Base-by-base conservation (phyloP, 768 basidiomycete species). In the Phanerochaete carnosa region DNA sequence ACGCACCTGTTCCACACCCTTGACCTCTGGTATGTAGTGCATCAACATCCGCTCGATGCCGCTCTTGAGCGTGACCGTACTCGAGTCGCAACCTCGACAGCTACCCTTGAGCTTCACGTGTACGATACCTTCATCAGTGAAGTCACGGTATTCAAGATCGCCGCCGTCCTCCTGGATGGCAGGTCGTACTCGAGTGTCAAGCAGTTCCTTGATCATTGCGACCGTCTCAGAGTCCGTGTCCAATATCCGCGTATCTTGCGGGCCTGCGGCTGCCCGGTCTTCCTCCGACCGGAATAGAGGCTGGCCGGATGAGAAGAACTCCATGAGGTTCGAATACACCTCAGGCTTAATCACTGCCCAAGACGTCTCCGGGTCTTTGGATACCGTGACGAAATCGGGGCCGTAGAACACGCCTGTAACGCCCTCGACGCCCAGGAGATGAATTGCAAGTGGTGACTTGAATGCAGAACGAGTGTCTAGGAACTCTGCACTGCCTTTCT, bases 111-210 rank as follows among this genome's bases (percentile, higher is more conserved):
- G 80, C 73, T 90, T 96, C 30, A 99, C 80, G 70, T 83, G 84
- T 5, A 99, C 96, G 30, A 91, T 68, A 0, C 92, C 92, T 23
- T 85, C 85, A 64, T 96, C 93, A 53, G 84, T 82, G 68, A 98
- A 96, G 2, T 93, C 95, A 35, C 89, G 84, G 72, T 92, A 99
- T 75, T 98, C 96, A 59, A 99, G 95, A 72, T 98, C 97, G 1
- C 97, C 97, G 0, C 97, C 97, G 59, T 99, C 96, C 73, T 98
- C 97, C 92, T 95, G 95, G 62, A 99, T 98, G 4, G 95, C 92
- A 5, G 97, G 97, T 57, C 97, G 79, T 19, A 99, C 94, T 15
- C 97, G 79, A 2, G 95, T 98, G 71, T 98, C 96, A 53, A 99
- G 77, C 39, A 98, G 72, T 71, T 99, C 97, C 73, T 99, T 99